A percentile compares a stretch with the other conserved stretches of the same genome.
Evolutionary conservation across 768 basidiomycete genomes (phyloP).

Genomic region (Collybiopsis luxurians): DNA sequence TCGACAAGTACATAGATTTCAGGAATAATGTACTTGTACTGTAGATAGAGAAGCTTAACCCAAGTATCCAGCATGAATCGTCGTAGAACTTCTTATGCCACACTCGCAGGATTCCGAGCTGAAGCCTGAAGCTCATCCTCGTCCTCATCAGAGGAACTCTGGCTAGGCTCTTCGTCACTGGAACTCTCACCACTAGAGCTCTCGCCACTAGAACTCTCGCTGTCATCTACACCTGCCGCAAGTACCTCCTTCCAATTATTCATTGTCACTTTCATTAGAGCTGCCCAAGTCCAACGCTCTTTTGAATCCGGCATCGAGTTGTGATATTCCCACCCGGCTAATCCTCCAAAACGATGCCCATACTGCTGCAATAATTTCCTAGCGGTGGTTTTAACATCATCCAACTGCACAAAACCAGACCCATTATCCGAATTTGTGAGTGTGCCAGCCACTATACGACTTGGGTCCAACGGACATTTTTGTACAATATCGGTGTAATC

Average conservation of each 20-base stretch:
- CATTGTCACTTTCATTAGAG: constrained; percentile 11
- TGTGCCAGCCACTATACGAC: constrained; percentile 16
- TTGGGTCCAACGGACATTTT: constrained; percentile 14
- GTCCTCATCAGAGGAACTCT: no score
- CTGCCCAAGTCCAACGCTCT: constrained; percentile 19
- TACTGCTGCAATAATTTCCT: constrained; percentile 15
- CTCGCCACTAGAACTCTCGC: no score
- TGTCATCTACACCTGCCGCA: no score
- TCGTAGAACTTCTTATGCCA: no score
- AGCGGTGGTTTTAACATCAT: constrained; percentile 15
- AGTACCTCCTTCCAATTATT: background rate
- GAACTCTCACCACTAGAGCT: background rate
- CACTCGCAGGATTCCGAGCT: no score
- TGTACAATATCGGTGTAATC: constrained; percentile 21
- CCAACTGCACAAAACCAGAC: constrained; percentile 14
- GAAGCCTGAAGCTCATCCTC: no score
- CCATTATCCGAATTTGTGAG: constrained; percentile 22
- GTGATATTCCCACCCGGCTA: constrained; percentile 26
- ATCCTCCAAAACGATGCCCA: constrained; percentile 20
- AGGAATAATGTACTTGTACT: no score
- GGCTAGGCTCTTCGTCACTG: background rate
- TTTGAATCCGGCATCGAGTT: constrained; percentile 18
- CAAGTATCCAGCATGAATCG: no score
- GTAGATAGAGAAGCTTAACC: no score
- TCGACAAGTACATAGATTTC: no score